Base-by-base conservation (phyloP, 2,329 filamentous ascomycete genomes). In the Paecilomyces formosus region DNA sequence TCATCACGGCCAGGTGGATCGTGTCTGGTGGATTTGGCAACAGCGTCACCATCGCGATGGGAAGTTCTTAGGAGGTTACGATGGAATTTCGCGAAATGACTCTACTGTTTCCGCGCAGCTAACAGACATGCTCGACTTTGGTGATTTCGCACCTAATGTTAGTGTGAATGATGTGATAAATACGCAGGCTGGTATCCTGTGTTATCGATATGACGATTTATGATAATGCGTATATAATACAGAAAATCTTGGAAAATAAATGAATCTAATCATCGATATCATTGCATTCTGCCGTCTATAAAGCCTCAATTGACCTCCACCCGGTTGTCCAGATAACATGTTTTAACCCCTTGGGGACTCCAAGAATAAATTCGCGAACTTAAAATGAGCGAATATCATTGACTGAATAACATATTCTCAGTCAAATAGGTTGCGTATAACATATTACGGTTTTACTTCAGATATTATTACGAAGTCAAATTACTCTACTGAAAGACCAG, bases 21-120 rank as follows among this genome's bases (percentile, higher is more conserved):
- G 64, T n/a, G 28, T 70, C 12, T 70, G 67, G 68, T 66, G 60
- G 59, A 33, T 30, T 12, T 70, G 68, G 68, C 68, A 70, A 58
- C 60, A 64, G 51, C 28, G 22, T 30, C 33, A 51, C 13, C 57
- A 54, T 51, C n/a, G 2, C n/a, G 57, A 65, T 54, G 9, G 58
- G 64, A 30, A 39, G 5, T 2, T 6, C 13, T 39, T 39, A 39
- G 35, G 35, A 3, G 35, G 35, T 39, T 69, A 70, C 49, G 26
- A 31, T 3, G 62, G 62, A 1, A 33, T 53, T 31, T 31, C 53
- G 13, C 55, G 26, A 15, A 39, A 55, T 51, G 52, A 58, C 22
- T 61, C 59, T 13, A 57, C 24, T 7, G 54, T 39, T 3, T 15
- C 26, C 11, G 62, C 62, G 4, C 51, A 56, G 11, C 35, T 64